These are phyloP conservation scores for Tricholoma sp. DNA, from an alignment of 768 basidiomycete species.

Conservation along the genomic window DNA sequence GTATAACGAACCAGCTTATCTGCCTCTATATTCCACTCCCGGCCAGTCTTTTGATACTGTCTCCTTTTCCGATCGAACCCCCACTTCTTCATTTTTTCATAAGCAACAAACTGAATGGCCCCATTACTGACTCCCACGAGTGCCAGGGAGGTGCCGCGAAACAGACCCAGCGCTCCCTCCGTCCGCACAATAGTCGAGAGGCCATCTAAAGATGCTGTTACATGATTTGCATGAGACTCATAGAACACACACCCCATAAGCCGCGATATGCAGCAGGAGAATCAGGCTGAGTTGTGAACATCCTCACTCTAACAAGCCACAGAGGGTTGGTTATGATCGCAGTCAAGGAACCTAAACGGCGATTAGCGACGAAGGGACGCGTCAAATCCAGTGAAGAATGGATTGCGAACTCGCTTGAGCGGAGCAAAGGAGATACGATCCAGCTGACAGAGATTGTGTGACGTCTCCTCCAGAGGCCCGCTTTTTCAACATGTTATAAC, in stretches of 20 bases:
- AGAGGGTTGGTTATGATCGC: constrained; percentile 95
- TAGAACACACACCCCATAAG: constrained; percentile 58
- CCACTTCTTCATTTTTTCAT: constrained; percentile 93
- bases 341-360: constrained; percentile 75
- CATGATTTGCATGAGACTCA: not conserved
- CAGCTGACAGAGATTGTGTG: constrained; percentile 62
- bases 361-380: constrained; percentile 6
- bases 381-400: constrained; percentile 9
- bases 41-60: constrained; percentile 55
- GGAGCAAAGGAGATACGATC: constrained; percentile 80
- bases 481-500: constrained; percentile 92
- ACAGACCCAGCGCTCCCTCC: constrained; percentile 79
- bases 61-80: constrained; percentile 75
- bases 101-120: constrained; percentile 92
- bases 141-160: constrained; percentile 83
- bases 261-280: constrained; percentile 74
- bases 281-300: constrained; percentile 78
- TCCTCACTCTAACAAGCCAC: constrained; percentile 96
- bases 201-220: constrained; percentile 41
- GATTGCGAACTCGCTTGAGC: constrained; percentile 90
- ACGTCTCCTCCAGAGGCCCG: constrained; percentile 67
- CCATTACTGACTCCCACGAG: constrained; percentile 93
- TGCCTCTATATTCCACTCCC: constrained; percentile 61
- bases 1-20: constrained; percentile 75
- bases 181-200: constrained; percentile 60